These are phyloP conservation scores for Aspergillus sp. DNA, from an alignment of 2,329 filamentous ascomycete genomes.

Conservation along the genomic window DNA sequence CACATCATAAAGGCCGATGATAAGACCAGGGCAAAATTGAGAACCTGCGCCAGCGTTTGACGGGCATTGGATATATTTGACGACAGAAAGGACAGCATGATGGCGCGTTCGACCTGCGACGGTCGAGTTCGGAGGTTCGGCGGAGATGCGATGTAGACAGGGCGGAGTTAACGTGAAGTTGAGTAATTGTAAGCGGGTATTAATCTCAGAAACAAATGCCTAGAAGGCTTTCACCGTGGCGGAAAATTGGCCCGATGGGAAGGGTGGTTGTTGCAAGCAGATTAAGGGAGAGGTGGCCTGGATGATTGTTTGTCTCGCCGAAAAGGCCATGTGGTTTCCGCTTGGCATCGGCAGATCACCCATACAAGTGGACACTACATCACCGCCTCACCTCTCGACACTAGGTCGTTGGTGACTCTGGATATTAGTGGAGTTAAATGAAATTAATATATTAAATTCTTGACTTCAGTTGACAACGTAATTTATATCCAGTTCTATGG, in stretches of 20 bases:
- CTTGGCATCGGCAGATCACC: background rate
- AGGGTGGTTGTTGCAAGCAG: background rate
- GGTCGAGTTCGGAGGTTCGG: background rate
- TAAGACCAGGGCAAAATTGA: slow-evolving; percentile 88
- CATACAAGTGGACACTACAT: background rate
- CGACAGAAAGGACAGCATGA: slow-evolving; percentile 66
- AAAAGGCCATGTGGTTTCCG: slow-evolving; percentile 14
- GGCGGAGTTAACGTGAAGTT: background rate
- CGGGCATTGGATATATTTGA: slow-evolving; percentile 64
- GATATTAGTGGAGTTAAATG: no score
- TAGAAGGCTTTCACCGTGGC: background rate
- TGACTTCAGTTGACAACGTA: no score
- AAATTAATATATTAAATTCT: no score
- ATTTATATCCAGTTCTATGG: no score
- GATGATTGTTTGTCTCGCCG: background rate
- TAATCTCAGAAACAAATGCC: background rate
- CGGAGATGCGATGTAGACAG: background rate
- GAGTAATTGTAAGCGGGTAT: background rate
- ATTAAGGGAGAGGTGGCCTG: slow-evolving; percentile 4
- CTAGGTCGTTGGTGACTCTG: no score
- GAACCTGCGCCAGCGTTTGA: slow-evolving; percentile 74
- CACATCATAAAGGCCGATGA: slow-evolving; percentile 93
- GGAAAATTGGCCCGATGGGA: background rate
- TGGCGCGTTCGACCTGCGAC: slow-evolving; percentile 16
- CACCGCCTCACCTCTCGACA: no score